Percentiles rank a stretch among this genome's conserved stretches.
These are phyloP conservation scores for Fusarium avenaceum DNA, from an alignment of 2,329 filamentous ascomycete genomes.

Conservation along the genomic window DNA sequence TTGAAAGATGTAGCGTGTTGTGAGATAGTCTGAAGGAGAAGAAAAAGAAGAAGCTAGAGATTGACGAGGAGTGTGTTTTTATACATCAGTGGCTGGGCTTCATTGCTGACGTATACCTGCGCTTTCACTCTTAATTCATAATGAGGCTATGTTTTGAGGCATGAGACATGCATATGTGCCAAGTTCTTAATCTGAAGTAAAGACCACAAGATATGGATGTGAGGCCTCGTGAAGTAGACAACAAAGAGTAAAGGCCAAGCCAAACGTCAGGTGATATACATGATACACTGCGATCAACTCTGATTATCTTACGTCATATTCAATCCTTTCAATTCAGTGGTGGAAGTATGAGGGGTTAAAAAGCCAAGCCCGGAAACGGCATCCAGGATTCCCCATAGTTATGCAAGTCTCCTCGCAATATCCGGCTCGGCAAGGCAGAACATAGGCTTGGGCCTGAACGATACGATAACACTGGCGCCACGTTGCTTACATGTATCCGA, in stretches of 20 bases:
- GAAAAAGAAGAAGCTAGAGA: too few species aligned
- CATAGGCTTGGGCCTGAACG: conserved; percentile 1
- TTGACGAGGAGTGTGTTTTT: neutral
- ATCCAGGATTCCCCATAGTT: neutral
- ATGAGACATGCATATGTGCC: conserved; percentile 21
- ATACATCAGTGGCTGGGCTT: neutral
- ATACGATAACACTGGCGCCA: conserved; percentile 12
- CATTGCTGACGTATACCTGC: neutral
- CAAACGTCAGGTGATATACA: neutral
- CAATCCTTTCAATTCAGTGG: neutral
- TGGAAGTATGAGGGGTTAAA: neutral
- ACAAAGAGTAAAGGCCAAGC: neutral
- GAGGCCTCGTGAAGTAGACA: conserved; percentile 9
- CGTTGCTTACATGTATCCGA: conserved; percentile 4
- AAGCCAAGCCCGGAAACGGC: conserved; percentile 22
- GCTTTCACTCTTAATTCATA: neutral
- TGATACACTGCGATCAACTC: neutral
- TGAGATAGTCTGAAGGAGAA: neutral
- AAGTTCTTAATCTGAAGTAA: conserved; percentile 5
- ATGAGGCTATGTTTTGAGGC: conserved; percentile 3
- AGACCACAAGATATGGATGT: neutral
- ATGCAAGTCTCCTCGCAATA: conserved; percentile 12
- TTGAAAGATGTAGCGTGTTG: neutral
- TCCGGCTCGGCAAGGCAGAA: conserved; percentile 8
- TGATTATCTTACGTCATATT: neutral